A percentile compares a stretch with the other conserved stretches of the same genome.
phyloP scores from a whole-genome alignment of 2,329 filamentous ascomycete genomes.

The Fusarium coicis region DNA sequence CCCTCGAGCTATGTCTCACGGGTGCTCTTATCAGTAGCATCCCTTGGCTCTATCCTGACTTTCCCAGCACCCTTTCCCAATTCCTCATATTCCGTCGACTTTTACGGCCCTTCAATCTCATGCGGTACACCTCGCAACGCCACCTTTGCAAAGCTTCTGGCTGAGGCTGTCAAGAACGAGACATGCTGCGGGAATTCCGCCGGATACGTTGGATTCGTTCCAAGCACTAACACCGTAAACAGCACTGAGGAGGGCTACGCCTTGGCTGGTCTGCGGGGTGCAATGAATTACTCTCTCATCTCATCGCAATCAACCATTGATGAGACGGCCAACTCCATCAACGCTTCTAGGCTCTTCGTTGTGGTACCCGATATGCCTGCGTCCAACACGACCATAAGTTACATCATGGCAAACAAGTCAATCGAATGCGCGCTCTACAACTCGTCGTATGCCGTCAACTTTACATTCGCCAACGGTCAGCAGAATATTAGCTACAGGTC shows the following conservation, averaged over 20 bases:
- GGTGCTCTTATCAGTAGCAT: not conserved
- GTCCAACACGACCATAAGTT: not conserved
- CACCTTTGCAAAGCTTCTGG: not conserved
- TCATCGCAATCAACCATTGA: not conserved
- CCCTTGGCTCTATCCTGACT: not conserved
- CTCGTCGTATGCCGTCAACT: not conserved
- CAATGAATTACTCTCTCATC: not conserved
- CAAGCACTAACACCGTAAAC: not conserved
- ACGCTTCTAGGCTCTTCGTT: not conserved
- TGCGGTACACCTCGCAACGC: not conserved
- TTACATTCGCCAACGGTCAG: not conserved
- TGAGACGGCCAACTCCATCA: not conserved
- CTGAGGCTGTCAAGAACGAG: not conserved
- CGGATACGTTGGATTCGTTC: conserved; percentile 1
- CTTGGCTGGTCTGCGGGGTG: not conserved
- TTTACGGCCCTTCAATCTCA: not conserved
- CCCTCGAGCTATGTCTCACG: not conserved
- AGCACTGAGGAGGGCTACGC: not conserved
- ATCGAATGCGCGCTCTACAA: conserved; percentile 8
- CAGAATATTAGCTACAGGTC: not conserved
- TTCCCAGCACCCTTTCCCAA: conserved; percentile 11
- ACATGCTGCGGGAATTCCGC: not conserved
- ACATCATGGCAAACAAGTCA: not conserved
- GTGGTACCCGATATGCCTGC: fast-evolving
- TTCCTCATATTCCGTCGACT: conserved; percentile 1